Evolutionary conservation across 1,284 basidiomycete species (phyloP).

Genomic region (Leccinum subfulvum): DNA sequence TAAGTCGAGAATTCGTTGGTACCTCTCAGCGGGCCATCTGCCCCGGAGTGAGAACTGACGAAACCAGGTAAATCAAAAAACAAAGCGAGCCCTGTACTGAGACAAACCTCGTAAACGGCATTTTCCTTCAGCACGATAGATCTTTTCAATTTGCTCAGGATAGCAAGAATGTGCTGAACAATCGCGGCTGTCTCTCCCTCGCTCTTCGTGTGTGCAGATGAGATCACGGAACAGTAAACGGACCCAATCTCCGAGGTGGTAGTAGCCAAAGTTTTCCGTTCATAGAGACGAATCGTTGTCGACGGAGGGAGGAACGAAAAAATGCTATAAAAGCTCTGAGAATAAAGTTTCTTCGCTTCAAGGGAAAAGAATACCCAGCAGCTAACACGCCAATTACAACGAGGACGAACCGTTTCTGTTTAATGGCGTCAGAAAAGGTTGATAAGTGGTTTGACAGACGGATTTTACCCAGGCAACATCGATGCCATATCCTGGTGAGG

Average conservation of each 20-base stretch:
- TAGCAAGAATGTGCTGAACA: slow-evolving; percentile 56
- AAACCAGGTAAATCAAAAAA: neutral
- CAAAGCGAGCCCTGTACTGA: neutral
- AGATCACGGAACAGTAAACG: slow-evolving; percentile 68
- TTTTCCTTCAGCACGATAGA: slow-evolving; percentile 56
- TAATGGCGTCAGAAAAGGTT: neutral
- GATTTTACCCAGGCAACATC: slow-evolving; percentile 61
- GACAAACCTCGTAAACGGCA: slow-evolving; percentile 64
- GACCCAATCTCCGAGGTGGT: slow-evolving; percentile 59
- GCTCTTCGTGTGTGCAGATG: slow-evolving; percentile 53
- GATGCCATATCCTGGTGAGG: slow-evolving; percentile 57
- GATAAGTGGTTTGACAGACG: neutral
- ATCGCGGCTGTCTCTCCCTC: slow-evolving; percentile 46
- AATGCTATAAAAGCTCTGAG: slow-evolving; percentile 40
- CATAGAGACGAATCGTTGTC: slow-evolving; percentile 67
- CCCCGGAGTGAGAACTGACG: slow-evolving; percentile 65
- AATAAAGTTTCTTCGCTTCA: neutral
- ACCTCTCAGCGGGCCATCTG: slow-evolving; percentile 66
- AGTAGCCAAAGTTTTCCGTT: slow-evolving; percentile 61
- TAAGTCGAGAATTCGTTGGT: slow-evolving; percentile 62
- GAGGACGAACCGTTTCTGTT: slow-evolving; percentile 59
- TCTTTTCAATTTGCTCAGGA: slow-evolving; percentile 62
- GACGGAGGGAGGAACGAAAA: slow-evolving; percentile 70
- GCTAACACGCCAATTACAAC: slow-evolving; percentile 61
- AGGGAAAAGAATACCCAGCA: slow-evolving; percentile 52